These are phyloP conservation scores for Boeremia exigua DNA, from an alignment of 2,329 filamentous ascomycete genomes.

Conservation along the genomic window DNA sequence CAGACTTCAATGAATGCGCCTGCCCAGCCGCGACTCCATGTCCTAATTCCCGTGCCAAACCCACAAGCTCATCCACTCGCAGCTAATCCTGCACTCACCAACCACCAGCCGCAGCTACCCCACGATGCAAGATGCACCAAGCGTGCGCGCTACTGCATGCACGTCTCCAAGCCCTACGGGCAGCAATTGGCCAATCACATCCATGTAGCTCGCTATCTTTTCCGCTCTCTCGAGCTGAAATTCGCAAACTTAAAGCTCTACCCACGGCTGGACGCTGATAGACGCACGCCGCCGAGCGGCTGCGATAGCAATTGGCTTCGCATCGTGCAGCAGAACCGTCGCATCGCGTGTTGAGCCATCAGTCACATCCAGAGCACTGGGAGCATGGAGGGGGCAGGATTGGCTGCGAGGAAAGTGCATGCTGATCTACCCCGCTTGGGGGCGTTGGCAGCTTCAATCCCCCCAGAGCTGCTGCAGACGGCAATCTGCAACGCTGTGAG, in stretches of 20 bases:
- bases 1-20: neutral
- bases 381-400: neutral
- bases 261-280: neutral
- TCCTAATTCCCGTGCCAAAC: constrained; percentile 1
- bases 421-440: constrained; percentile 15
- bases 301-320: neutral
- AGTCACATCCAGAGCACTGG: neutral
- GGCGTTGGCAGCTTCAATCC: constrained; percentile 1
- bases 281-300: neutral
- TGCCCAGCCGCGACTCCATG: neutral
- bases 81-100: constrained; percentile 14
- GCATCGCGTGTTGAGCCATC: neutral
- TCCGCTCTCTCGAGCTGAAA: neutral
- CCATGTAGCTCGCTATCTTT: constrained; percentile 5
- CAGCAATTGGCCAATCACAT: constrained; percentile 9
- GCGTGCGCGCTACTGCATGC: constrained; percentile 14
- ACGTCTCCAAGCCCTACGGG: constrained; percentile 10
- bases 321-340: neutral
- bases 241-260: neutral
- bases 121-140: constrained; percentile 14
- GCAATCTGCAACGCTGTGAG: constrained; percentile 2
- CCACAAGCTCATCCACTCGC: neutral
- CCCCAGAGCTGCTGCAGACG: constrained; percentile 6
- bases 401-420: neutral
- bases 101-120: constrained; percentile 15